Evolutionary conservation across 495 filamentous ascomycete genomes (phyloP), one percentile per base, ranked within the genome.

Genomic region (Chaetomium fimeti): DNA sequence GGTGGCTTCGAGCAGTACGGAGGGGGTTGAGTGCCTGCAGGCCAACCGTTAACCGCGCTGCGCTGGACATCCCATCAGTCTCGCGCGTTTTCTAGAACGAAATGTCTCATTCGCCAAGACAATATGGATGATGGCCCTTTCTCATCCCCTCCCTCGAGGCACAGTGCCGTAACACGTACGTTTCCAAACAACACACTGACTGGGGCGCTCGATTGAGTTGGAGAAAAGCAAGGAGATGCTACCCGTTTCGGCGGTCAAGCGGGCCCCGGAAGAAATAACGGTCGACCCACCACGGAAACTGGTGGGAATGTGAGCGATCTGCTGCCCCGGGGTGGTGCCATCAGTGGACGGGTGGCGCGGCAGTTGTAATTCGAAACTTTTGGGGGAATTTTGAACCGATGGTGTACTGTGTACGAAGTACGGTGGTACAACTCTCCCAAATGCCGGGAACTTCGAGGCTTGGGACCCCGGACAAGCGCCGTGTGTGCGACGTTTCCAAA

Each of bases 41-140:
- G n/a, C n/a, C n/a, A n/a, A n/a, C n/a, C n/a, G n/a, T n/a, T n/a
- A n/a, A n/a, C n/a, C n/a, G n/a, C n/a, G n/a, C n/a, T n/a, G n/a
- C 16, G 40, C 40, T 43, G 40, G 15, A 43, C 11, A 9, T 5
- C 32, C 32, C 32, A 11, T 1, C 32, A 36, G 32, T 9, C 59
- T 59, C 55, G 43, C 45, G 18, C 20, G 22, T 24, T 42, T 64
- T 64, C 62, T 64, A 52, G 62, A 64, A 64, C 55, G 53, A 63
- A 56, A 59, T 52, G 55, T 49, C 51, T 52, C 27, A 13, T 49
- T 32, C 22, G 55, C 62, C 55, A 58, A 53, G 54, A 64, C 54
- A 29, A 47, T 18, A 1, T 38, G 51, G 61, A 49, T 48, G 36
- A 36, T 28, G 36, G 22, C 12, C 61, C n/a, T n/a, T 20, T 27